Conservation (phyloP, 345 rosid genomes). For the Acer campestre region DNA sequence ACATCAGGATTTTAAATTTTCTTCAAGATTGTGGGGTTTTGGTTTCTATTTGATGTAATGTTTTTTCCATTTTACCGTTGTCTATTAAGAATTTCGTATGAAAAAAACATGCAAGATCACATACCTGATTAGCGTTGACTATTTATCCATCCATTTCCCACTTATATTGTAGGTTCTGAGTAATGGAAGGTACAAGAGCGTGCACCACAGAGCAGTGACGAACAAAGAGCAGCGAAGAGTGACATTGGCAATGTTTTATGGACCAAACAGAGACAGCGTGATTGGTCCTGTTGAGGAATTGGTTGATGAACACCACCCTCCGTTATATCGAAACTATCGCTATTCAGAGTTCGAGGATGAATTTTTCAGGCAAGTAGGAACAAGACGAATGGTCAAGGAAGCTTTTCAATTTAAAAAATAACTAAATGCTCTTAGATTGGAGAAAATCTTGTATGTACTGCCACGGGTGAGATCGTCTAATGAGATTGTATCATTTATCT, state of each 20-base stretch:
- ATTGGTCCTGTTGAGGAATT: slow-evolving; percentile 22
- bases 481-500: too few relatives aligned
- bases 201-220: slow-evolving; percentile 25
- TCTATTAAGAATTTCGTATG: too few relatives aligned
- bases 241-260: slow-evolving; percentile 19
- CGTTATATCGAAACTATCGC: slow-evolving; percentile 2
- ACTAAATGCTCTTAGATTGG: too few relatives aligned
- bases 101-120: too few relatives aligned
- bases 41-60: too few relatives aligned
- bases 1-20: too few relatives aligned
- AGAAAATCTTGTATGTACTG: too few relatives aligned
- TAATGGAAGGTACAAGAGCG: slow-evolving; percentile 11
- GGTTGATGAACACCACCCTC: slow-evolving; percentile 24
- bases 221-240: slow-evolving; percentile 12
- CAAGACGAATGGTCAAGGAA: slow-evolving; percentile 17
- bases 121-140: too few relatives aligned
- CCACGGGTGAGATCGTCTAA: too few relatives aligned
- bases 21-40: too few relatives aligned
- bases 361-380: slow-evolving; percentile 20
- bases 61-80: too few relatives aligned
- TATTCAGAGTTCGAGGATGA: slow-evolving; percentile 17
- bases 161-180: neutral
- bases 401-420: slow-evolving; percentile 2
- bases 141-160: too few relatives aligned
- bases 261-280: slow-evolving; percentile 3